A percentile compares a stretch with the other conserved stretches of the same genome.
Conservation (phyloP, 164 flowering plant species). For the Nelumbo lutea region DNA sequence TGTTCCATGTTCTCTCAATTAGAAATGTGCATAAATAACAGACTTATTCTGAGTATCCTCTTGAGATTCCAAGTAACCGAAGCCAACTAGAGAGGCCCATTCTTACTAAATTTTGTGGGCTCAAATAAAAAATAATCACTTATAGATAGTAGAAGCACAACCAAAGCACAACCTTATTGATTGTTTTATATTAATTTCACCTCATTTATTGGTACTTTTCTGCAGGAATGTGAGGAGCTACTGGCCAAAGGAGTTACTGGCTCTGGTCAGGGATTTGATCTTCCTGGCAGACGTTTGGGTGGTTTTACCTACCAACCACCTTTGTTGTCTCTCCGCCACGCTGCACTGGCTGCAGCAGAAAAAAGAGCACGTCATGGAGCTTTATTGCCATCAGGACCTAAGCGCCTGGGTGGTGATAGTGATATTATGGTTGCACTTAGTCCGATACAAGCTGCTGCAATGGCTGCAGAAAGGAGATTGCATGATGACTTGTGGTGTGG, state of each 20-base stretch:
- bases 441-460: constrained; percentile 98
- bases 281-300: constrained; percentile 81
- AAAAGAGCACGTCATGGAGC: constrained; percentile 55
- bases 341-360: constrained; percentile 76
- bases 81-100: too few species aligned
- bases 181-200: too few species aligned
- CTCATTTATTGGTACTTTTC: not conserved
- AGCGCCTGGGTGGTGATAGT: constrained; percentile 85
- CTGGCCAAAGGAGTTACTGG: constrained; percentile 77
- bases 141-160: too few species aligned
- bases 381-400: constrained; percentile 79
- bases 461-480: constrained; percentile 97
- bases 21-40: too few species aligned
- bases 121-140: too few species aligned
- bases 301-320: constrained; percentile 72
- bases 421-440: constrained; percentile 74
- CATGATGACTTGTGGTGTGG: constrained; percentile 97
- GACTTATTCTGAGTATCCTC: too few species aligned
- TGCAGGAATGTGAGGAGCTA: constrained; percentile 90
- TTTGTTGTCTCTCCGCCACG: constrained; percentile 57
- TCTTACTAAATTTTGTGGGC: too few species aligned
- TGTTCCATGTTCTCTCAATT: too few species aligned
- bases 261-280: constrained; percentile 80
- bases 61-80: too few species aligned
- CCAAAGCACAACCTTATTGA: too few species aligned